Percentiles rank a stretch among this genome's conserved stretches.
phyloP scores from a whole-genome alignment of 371 early-diverging fungal genomes.

The Mucor irregularis region DNA sequence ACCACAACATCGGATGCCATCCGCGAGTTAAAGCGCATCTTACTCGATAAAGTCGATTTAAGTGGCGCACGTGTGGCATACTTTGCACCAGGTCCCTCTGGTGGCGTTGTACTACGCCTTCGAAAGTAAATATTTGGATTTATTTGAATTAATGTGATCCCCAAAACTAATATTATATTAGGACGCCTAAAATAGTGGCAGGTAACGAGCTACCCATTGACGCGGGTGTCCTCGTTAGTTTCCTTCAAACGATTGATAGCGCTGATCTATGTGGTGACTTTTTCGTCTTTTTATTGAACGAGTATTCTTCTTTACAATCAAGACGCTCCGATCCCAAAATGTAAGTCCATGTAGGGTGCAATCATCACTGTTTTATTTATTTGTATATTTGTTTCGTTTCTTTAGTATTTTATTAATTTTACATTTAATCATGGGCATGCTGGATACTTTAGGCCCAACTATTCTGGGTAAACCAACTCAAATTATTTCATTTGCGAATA shows the following conservation, averaged over 20 bases:
- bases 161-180: slow-evolving; percentile 7
- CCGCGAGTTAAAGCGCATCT: slow-evolving; percentile 51
- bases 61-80: slow-evolving; percentile 51
- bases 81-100: slow-evolving; percentile 60
- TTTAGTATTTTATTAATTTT: slow-evolving; percentile 55
- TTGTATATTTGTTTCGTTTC: not conserved
- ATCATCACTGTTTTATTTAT: not conserved
- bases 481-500: slow-evolving; percentile 76
- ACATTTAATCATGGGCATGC: slow-evolving; percentile 65
- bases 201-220: slow-evolving; percentile 57
- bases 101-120: slow-evolving; percentile 54
- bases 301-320: slow-evolving; percentile 60
- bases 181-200: slow-evolving; percentile 27
- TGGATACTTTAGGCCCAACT: slow-evolving; percentile 71
- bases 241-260: slow-evolving; percentile 56
- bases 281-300: slow-evolving; percentile 74
- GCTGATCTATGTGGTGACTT: slow-evolving; percentile 69
- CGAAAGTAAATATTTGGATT: slow-evolving; percentile 26
- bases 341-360: slow-evolving; percentile 22
- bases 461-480: slow-evolving; percentile 79
- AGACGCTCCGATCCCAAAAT: slow-evolving; percentile 35
- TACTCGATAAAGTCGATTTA: slow-evolving; percentile 51
- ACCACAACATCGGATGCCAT: slow-evolving; percentile 48
- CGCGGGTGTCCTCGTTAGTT: slow-evolving; percentile 59
- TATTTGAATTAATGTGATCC: too few species aligned